These are phyloP conservation scores for Chrysoporthe deuterocubensis DNA, from an alignment of 2,329 filamentous ascomycete species.

Conservation along the genomic window DNA sequence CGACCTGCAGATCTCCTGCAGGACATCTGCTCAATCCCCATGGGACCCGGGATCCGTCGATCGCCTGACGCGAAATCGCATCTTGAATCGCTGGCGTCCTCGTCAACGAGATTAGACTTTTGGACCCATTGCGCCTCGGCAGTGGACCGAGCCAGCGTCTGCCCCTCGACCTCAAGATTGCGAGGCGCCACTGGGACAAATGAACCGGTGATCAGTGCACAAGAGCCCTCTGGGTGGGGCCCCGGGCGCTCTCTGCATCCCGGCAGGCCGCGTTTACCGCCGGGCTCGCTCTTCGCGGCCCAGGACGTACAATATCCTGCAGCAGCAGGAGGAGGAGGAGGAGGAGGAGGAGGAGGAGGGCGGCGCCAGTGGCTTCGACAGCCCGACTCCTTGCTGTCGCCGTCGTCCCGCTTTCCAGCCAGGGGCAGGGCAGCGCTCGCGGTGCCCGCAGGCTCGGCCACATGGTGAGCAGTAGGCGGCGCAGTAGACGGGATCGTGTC, in stretches of 20 bases:
- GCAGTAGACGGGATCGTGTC: background rate
- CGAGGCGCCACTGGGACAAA: conserved; percentile 11
- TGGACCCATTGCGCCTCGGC: conserved; percentile 20
- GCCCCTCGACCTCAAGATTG: conserved; percentile 22
- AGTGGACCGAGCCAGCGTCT: conserved; percentile 21
- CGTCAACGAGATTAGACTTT: conserved; percentile 6
- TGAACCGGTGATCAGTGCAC: conserved; percentile 28
- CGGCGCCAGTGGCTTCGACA: conserved; percentile 3
- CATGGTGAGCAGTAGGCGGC: no score
- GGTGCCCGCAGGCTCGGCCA: conserved; percentile 3
- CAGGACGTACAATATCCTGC: background rate
- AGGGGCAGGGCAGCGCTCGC: background rate
- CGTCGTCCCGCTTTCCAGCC: background rate
- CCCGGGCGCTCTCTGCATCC: background rate
- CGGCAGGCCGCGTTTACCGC: conserved; percentile 21
- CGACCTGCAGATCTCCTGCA: conserved; percentile 19
- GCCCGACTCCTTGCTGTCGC: background rate
- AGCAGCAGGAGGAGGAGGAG: background rate
- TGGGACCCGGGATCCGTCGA: conserved; percentile 1
- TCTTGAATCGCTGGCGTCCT: background rate
- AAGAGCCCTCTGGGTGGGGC: background rate
- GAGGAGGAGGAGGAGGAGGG: background rate
- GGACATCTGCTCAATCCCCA: conserved; percentile 15
- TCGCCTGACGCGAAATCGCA: background rate
- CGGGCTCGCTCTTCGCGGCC: conserved; percentile 4